A percentile compares a stretch with the other conserved stretches of the same genome.
Evolutionary conservation across 1,284 basidiomycete genomes (phyloP).

Genomic region (Austroboletus niveus): DNA sequence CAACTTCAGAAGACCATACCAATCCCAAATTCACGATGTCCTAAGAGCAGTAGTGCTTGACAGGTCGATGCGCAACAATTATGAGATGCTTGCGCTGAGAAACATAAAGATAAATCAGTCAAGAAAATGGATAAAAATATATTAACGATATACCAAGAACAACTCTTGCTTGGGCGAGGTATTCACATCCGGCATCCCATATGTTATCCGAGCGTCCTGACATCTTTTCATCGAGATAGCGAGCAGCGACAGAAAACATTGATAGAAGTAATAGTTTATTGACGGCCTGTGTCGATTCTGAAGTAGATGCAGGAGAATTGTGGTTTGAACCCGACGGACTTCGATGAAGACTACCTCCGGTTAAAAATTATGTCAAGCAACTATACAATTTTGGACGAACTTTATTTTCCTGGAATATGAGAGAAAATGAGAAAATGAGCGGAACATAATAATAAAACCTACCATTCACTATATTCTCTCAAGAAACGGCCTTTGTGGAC

Average conservation of each 20-base stretch:
- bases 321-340: slow-evolving; percentile 12
- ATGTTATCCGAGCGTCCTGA: slow-evolving; percentile 52
- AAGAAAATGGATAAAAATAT: slow-evolving; percentile 17
- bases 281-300: slow-evolving; percentile 57
- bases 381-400: slow-evolving; percentile 19
- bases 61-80: slow-evolving; percentile 67
- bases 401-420: slow-evolving; percentile 33
- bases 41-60: slow-evolving; percentile 74
- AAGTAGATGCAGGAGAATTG: slow-evolving; percentile 32
- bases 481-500: slow-evolving; percentile 73
- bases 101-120: slow-evolving; percentile 4
- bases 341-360: slow-evolving; percentile 9
- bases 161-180: slow-evolving; percentile 62
- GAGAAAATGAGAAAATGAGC: slow-evolving; percentile 3
- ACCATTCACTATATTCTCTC: slow-evolving; percentile 60
- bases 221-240: slow-evolving; percentile 57
- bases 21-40: slow-evolving; percentile 81
- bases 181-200: slow-evolving; percentile 72
- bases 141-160: slow-evolving; percentile 52
- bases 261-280: slow-evolving; percentile 71
- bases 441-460: slow-evolving; percentile 17
- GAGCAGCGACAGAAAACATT: slow-evolving; percentile 76
- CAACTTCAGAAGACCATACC: slow-evolving; percentile 36
- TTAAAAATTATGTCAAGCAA: slow-evolving; percentile 9
- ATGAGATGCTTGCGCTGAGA: slow-evolving; percentile 61